A percentile compares a stretch with the other conserved stretches of the same genome.
phyloP scores from a whole-genome alignment of 345 rosid genomes.

The Gynandropsis gynandra region DNA sequence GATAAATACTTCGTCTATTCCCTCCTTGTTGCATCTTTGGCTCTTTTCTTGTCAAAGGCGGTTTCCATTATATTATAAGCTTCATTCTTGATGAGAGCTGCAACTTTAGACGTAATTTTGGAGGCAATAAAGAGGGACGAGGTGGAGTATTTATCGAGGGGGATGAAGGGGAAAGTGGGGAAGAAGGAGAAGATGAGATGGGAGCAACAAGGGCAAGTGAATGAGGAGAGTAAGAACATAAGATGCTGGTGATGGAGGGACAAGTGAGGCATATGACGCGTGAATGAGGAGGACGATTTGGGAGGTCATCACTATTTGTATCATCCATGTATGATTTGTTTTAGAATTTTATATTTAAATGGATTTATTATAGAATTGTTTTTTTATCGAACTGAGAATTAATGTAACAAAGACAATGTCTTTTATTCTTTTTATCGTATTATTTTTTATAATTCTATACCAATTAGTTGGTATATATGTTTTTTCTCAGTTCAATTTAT shows the following conservation, averaged over 20 bases:
- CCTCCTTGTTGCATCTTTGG: too few species aligned
- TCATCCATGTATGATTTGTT: too few species aligned
- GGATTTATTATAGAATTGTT: too few species aligned
- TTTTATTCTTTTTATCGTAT: too few species aligned
- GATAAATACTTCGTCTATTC: too few species aligned
- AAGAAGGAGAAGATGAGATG: constrained; percentile 36
- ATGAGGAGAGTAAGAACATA: constrained; percentile 6
- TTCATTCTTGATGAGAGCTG: constrained; percentile 23
- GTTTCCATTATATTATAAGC: constrained; percentile 32
- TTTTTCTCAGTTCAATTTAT: too few species aligned
- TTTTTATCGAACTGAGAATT: too few species aligned
- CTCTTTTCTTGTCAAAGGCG: constrained; percentile 34
- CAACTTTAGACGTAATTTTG: constrained; percentile 34
- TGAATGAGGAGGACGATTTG: constrained; percentile 18
- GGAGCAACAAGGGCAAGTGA: constrained; percentile 33
- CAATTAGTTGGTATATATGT: too few species aligned
- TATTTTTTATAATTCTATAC: too few species aligned
- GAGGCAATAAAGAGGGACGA: constrained; percentile 44
- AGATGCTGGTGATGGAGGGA: constrained; percentile 37
- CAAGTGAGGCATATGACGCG: constrained; percentile 38
- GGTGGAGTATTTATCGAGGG: constrained; percentile 20
- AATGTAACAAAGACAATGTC: too few species aligned
- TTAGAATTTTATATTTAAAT: too few species aligned
- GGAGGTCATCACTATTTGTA: constrained; percentile 11
- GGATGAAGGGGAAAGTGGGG: constrained; percentile 32